phyloP scores from a whole-genome alignment of 2,329 filamentous ascomycete species.

The Pseudocercospora pini-densiflorae region DNA sequence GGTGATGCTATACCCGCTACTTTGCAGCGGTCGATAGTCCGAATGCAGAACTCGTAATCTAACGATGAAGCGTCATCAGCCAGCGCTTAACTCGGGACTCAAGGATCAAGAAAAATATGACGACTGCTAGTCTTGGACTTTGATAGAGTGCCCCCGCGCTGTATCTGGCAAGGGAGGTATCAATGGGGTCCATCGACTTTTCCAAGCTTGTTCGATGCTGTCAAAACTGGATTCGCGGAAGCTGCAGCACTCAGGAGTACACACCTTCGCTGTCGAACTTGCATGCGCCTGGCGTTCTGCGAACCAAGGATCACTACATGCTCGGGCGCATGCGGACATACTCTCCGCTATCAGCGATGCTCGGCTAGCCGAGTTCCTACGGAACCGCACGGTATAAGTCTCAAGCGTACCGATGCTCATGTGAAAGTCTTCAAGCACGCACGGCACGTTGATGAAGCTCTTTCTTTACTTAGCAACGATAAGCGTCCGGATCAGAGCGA shows the following conservation, averaged over 20 bases:
- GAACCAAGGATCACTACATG: not conserved
- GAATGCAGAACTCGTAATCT: constrained; percentile 2
- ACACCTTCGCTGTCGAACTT: not conserved
- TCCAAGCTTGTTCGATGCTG: not conserved
- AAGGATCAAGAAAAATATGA: not conserved
- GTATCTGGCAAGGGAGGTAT: not conserved
- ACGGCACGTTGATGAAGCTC: not conserved
- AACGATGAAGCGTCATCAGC: not conserved
- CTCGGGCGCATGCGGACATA: not conserved
- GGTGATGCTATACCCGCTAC: constrained; percentile 3
- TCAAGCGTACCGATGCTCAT: not conserved
- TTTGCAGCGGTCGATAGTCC: constrained; percentile 1
- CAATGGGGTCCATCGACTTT: not conserved
- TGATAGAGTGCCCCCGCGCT: not conserved
- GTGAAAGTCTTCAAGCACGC: not conserved
- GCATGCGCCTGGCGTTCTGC: not conserved
- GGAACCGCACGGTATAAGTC: constrained; percentile 1
- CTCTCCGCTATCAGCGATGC: not conserved
- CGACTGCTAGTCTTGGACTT: not conserved
- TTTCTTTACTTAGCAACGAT: not conserved
- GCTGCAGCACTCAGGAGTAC: constrained; percentile 3
- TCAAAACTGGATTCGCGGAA: not conserved
- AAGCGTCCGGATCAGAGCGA: not conserved
- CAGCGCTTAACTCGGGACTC: constrained; percentile 2
- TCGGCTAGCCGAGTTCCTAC: not conserved